A percentile compares a stretch with the other conserved stretches of the same genome.
phyloP scores from a whole-genome alignment of 2,329 filamentous ascomycete species.

The Aspergillus sclerotialis region DNA sequence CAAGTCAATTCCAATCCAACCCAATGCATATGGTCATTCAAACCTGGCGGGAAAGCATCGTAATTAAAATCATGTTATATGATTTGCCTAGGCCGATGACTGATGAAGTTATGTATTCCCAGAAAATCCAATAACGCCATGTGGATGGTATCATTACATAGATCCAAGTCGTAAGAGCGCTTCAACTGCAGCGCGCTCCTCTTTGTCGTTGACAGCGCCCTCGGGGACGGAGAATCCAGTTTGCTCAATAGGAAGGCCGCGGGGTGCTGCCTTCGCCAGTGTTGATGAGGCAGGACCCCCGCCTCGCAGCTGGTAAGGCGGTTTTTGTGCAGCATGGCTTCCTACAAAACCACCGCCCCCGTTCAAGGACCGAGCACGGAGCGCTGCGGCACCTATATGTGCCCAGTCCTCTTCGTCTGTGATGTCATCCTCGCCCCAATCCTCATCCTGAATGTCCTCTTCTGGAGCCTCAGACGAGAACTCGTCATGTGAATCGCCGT shows the following conservation, averaged over 20 bases:
- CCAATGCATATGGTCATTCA: constrained; percentile 16
- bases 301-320: constrained; percentile 15
- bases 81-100: constrained; percentile 4
- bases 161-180: constrained; percentile 43
- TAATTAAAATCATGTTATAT: constrained; percentile 7
- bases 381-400: constrained; percentile 74
- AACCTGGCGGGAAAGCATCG: too few species aligned
- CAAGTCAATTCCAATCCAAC: constrained; percentile 7
- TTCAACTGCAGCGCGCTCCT: constrained; percentile 44
- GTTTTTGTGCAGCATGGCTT: constrained; percentile 17
- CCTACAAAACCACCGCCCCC: constrained; percentile 36
- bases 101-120: constrained; percentile 6
- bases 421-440: constrained; percentile 76
- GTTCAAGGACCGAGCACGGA: constrained; percentile 59
- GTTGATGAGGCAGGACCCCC: constrained; percentile 31
- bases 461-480: constrained; percentile 67
- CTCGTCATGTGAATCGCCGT: constrained; percentile 57
- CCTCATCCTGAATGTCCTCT: constrained; percentile 60
- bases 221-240: constrained; percentile 25
- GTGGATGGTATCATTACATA: constrained; percentile 31
- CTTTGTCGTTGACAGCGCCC: constrained; percentile 26
- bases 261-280: constrained; percentile 35
- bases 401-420: constrained; percentile 98
- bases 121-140: constrained; percentile 15
- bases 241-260: constrained; percentile 26